These are phyloP conservation scores for Lachnum nothofagi DNA, from an alignment of 2,329 filamentous ascomycete species.

Conservation along the genomic window DNA sequence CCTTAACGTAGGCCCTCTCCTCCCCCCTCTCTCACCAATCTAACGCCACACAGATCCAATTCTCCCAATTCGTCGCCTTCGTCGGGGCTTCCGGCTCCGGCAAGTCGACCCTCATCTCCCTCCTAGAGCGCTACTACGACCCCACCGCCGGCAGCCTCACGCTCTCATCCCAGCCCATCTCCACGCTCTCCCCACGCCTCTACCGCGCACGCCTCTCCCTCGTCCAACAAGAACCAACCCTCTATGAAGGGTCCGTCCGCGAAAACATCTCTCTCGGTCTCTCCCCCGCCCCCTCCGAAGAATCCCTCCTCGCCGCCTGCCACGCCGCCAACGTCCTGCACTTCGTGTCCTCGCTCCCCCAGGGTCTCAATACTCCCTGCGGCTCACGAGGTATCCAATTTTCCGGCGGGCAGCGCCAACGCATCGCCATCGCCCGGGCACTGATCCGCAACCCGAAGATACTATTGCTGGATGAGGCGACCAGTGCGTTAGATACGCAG, in stretches of 20 bases:
- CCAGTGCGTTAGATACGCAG: constrained; percentile 68
- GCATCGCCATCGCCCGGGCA: constrained; percentile 49
- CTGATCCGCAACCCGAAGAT: constrained; percentile 46
- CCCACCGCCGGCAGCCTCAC: constrained; percentile 39
- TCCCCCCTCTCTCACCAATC: too few species aligned
- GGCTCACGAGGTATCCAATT: constrained; percentile 43
- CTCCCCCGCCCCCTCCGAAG: constrained; percentile 36
- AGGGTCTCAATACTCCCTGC: constrained; percentile 43
- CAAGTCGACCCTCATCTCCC: constrained; percentile 46
- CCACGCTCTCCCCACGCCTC: constrained; percentile 49
- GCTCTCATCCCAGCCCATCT: constrained; percentile 42
- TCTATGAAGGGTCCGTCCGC: constrained; percentile 62
- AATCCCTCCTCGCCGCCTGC: constrained; percentile 41
- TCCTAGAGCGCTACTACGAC: constrained; percentile 91
- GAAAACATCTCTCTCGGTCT: constrained; percentile 67
- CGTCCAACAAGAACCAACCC: constrained; percentile 66
- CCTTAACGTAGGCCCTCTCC: too few species aligned
- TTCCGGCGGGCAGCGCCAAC: constrained; percentile 50
- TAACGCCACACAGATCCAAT: too few species aligned
- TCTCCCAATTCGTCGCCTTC: too few species aligned
- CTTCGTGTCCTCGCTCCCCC: constrained; percentile 46
- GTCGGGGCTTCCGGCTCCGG: constrained; percentile 51
- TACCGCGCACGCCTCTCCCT: constrained; percentile 62
- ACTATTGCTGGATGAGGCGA: constrained; percentile 71
- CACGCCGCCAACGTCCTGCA: constrained; percentile 45